A percentile compares a stretch with the other conserved stretches of the same genome.
These are phyloP conservation scores for Globisporangium carolinianum DNA, from an alignment of 352 stramenopile species.

Conservation along the genomic window DNA sequence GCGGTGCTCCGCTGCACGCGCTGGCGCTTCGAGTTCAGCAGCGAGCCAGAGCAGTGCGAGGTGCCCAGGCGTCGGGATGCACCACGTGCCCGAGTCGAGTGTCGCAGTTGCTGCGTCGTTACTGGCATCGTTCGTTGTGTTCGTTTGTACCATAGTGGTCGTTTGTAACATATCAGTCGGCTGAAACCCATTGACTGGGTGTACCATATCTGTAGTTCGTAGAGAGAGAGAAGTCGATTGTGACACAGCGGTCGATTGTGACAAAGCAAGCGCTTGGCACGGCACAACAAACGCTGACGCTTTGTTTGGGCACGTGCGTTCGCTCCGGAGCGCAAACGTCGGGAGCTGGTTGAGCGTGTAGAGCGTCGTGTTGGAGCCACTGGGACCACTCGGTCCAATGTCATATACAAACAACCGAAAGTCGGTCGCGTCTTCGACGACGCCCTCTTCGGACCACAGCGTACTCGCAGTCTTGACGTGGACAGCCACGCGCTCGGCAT, in stretches of 20 bases:
- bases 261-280: constrained; percentile 16
- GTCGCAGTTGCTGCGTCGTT: background rate
- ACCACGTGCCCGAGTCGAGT: constrained; percentile 18
- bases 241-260: no score
- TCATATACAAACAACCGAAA: constrained; percentile 33
- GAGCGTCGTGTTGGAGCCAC: constrained; percentile 9
- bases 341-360: constrained; percentile 45
- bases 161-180: no score
- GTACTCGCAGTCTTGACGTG: constrained; percentile 10
- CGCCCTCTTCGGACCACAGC: constrained; percentile 37
- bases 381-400: background rate
- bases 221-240: no score
- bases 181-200: no score
- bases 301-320: constrained; percentile 19
- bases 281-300: constrained; percentile 38
- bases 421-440: constrained; percentile 17
- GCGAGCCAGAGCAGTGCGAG: constrained; percentile 38
- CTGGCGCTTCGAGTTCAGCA: constrained; percentile 1
- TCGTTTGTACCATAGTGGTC: background rate
- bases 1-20: constrained; percentile 2
- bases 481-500: constrained; percentile 12
- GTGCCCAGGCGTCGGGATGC: constrained; percentile 18
- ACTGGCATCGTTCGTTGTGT: background rate
- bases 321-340: constrained; percentile 10
- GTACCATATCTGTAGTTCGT: no score